Conservation (phyloP, 495 filamentous ascomycete genomes). For the Xylaria telfairii region DNA sequence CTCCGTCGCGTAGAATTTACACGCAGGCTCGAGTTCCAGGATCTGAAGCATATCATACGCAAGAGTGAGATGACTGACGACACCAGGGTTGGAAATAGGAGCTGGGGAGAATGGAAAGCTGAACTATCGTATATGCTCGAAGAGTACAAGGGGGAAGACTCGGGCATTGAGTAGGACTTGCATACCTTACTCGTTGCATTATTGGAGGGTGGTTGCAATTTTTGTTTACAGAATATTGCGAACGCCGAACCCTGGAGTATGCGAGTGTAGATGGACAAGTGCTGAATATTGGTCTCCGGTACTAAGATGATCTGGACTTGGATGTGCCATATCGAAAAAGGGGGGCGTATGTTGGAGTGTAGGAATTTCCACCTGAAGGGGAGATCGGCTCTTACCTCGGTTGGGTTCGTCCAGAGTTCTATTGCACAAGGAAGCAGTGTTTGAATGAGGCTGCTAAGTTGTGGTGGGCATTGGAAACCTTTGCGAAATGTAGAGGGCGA, state of each 20-base stretch:
- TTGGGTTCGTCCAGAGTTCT: not conserved
- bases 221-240: not conserved
- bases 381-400: not conserved
- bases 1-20: not conserved
- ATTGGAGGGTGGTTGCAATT: not conserved
- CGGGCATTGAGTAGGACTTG: not conserved
- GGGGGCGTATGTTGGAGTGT: not conserved
- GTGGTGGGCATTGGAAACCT: not conserved
- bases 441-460: not conserved
- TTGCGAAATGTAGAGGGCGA: not conserved
- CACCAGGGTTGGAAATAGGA: not conserved
- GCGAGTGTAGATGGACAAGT: not conserved
- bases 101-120: not conserved
- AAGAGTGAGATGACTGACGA: not conserved
- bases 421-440: not conserved
- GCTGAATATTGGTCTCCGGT: not conserved
- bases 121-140: not conserved
- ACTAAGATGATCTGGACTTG: not conserved
- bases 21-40: not conserved
- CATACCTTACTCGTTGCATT: not conserved
- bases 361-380: not conserved
- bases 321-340: not conserved
- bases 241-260: not conserved
- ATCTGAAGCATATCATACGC: not conserved
- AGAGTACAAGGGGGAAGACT: not conserved